These are phyloP conservation scores for Nicotiana tabacum DNA, from an alignment of 257 asterid genomes.

Conservation along the genomic window DNA sequence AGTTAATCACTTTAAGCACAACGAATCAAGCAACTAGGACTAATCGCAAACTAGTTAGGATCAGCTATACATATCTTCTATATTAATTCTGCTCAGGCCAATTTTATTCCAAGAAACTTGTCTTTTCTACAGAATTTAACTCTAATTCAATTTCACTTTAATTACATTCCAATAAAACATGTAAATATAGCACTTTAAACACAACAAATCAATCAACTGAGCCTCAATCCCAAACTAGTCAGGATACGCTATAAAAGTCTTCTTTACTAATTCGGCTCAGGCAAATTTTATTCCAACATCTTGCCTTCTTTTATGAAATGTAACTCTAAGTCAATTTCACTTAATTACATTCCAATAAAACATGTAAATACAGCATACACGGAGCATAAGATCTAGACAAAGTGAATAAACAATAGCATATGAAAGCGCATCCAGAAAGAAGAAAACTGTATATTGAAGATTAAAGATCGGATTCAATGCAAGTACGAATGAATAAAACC, in stretches of 20 bases:
- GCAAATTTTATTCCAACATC: neutral
- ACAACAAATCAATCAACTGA: neutral
- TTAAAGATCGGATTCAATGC: neutral
- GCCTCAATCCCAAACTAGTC: neutral
- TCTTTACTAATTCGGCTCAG: neutral
- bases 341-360: neutral
- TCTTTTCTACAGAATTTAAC: neutral
- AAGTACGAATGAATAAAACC: neutral
- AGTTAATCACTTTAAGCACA: neutral
- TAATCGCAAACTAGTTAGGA: neutral
- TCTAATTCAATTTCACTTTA: neutral
- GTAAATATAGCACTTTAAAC: neutral
- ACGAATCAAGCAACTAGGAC: neutral
- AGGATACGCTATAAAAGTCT: neutral
- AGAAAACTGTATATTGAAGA: neutral
- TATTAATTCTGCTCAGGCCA: neutral
- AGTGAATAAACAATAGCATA: neutral
- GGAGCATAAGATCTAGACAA: neutral
- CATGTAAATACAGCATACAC: neutral
- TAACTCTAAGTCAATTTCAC: neutral
- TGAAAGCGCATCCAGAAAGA: neutral
- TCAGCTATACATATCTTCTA: neutral
- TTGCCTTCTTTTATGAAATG: neutral
- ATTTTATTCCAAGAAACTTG: neutral
- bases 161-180: no score